Conservation (phyloP, 2,329 filamentous ascomycete genomes). For the Aspergillus latus region DNA sequence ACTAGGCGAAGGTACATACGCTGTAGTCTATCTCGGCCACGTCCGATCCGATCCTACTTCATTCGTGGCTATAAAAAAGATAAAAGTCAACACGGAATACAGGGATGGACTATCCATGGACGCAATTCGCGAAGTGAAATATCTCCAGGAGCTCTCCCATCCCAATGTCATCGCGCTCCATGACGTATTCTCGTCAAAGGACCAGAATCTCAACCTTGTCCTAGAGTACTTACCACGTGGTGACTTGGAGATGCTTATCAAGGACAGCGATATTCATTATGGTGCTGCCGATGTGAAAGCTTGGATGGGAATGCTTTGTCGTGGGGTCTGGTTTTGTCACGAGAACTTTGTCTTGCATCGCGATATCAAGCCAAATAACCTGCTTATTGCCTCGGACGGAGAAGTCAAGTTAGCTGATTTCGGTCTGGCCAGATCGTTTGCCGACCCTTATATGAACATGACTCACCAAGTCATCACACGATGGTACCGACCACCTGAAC, state of each 20-base stretch:
- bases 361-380: constrained; percentile 98
- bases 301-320: constrained; percentile 96
- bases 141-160: constrained; percentile 89
- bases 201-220: constrained; percentile 94
- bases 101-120: constrained; percentile 91
- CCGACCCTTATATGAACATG: constrained; percentile 86
- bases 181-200: constrained; percentile 91
- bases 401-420: constrained; percentile 97
- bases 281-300: constrained; percentile 89
- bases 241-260: constrained; percentile 91
- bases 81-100: constrained; percentile 60
- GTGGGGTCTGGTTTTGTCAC: constrained; percentile 95
- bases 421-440: constrained; percentile 84
- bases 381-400: constrained; percentile 89
- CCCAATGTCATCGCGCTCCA: constrained; percentile 93
- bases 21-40: constrained; percentile 88
- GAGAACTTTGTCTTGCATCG: constrained; percentile 91
- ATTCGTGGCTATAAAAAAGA: constrained; percentile 68
- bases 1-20: constrained; percentile 94
- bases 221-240: constrained; percentile 92
- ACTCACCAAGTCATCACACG: constrained; percentile 93
- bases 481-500: constrained; percentile 93
- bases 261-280: constrained; percentile 80
- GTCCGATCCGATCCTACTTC: constrained; percentile 68
- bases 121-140: constrained; percentile 92